Conservation (phyloP, 1,284 basidiomycete genomes). For the Tetrapyrgos nigripes region DNA sequence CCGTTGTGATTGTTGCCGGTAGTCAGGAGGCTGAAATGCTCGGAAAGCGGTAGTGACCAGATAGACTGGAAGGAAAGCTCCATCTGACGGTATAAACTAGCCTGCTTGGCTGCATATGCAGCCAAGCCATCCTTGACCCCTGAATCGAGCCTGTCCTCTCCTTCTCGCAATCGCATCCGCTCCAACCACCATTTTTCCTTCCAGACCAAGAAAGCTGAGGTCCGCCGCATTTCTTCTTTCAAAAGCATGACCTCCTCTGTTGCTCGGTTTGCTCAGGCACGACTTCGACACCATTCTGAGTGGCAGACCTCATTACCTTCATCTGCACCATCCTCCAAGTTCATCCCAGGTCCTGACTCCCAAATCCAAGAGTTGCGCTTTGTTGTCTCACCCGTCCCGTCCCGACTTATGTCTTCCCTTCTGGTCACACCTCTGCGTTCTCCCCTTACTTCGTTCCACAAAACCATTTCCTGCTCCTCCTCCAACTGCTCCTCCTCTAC, state of each 20-base stretch:
- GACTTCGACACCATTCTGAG: conserved; percentile 12
- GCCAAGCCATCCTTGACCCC: background rate
- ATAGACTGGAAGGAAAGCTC: background rate
- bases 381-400: background rate
- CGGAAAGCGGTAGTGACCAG: background rate
- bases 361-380: background rate
- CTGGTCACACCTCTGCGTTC: background rate
- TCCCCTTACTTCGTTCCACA: background rate
- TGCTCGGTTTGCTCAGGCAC: conserved; percentile 9
- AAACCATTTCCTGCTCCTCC: background rate
- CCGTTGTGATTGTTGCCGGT: background rate
- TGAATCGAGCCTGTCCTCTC: background rate
- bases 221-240: conserved; percentile 3
- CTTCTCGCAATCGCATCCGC: background rate
- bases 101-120: background rate
- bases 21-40: no score
- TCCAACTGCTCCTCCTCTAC: background rate
- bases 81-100: background rate
- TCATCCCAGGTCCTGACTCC: background rate
- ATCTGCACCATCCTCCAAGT: background rate
- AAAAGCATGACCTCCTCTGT: conserved; percentile 8
- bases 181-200: background rate
- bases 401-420: background rate
- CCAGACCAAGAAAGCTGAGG: background rate
- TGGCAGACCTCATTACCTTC: background rate